Evolutionary conservation across 225 moss, liverwort and hornwort species (phyloP).

Genomic region (Sphagnum tenellum): DNA sequence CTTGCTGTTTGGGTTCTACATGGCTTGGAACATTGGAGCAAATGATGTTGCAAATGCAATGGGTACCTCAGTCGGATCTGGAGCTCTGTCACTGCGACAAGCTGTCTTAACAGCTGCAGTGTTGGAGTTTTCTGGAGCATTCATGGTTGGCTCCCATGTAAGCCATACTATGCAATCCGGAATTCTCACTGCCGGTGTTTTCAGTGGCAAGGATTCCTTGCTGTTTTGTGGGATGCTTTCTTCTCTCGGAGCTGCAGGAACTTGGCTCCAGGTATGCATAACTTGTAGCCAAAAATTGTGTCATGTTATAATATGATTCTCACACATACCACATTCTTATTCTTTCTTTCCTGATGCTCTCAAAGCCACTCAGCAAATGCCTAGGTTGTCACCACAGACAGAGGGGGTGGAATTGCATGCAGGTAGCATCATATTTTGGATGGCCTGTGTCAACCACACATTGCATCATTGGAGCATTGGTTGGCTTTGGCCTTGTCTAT

Average conservation of each 20-base stretch:
- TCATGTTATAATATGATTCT: too few species aligned
- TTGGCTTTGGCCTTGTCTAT: conserved; percentile 79
- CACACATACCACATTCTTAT: too few species aligned
- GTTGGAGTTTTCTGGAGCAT: conserved; percentile 78
- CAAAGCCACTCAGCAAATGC: too few species aligned
- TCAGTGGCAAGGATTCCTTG: conserved; percentile 63
- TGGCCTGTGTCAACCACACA: conserved; percentile 99
- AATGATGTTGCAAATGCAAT: conserved; percentile 96
- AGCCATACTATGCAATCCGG: conserved; percentile 97
- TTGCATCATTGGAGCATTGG: conserved; percentile 93
- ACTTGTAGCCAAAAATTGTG: too few species aligned
- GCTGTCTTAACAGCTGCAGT: conserved; percentile 82
- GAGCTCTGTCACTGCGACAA: conserved; percentile 75
- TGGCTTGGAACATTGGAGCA: conserved; percentile 98
- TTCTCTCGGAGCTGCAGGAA: conserved; percentile 90
- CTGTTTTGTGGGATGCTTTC: conserved; percentile 85
- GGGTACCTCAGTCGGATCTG: conserved; percentile 95
- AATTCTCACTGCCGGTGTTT: conserved; percentile 56
- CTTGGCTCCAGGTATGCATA: conserved; percentile 78
- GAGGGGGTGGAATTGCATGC: conserved; percentile 9
- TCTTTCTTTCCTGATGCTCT: too few species aligned
- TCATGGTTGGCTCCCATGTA: conserved; percentile 80
- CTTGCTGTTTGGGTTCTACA: conserved; percentile 77
- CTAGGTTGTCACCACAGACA: too few species aligned
- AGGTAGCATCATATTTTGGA: conserved; percentile 93